Percentiles rank a stretch among this genome's conserved stretches.
These are phyloP conservation scores for Saturnispora hagleri DNA, from an alignment of 805 yeast genomes.

Conservation along the genomic window DNA sequence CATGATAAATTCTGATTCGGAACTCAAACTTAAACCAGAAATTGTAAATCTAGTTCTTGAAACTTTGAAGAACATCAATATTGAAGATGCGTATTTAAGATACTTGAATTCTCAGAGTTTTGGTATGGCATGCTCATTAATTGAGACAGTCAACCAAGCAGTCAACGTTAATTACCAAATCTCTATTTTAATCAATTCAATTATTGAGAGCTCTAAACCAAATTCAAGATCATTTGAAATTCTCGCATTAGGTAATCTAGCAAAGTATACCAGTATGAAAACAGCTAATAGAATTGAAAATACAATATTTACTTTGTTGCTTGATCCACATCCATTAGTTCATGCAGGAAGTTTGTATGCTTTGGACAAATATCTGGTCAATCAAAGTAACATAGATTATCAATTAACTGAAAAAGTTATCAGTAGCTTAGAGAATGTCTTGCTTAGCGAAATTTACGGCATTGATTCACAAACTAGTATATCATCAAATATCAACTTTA, in stretches of 20 bases:
- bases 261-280: conserved; percentile 18
- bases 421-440: conserved; percentile 30
- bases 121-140: conserved; percentile 24
- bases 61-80: conserved; percentile 20
- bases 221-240: conserved; percentile 51
- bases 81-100: conserved; percentile 16
- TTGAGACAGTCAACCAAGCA: conserved; percentile 17
- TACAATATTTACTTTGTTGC: conserved; percentile 48
- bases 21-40: conserved; percentile 17
- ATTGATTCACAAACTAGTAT: conserved; percentile 33
- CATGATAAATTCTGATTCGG: conserved; percentile 13
- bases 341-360: conserved; percentile 66
- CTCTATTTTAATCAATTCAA: conserved; percentile 49
- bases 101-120: conserved; percentile 26
- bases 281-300: conserved; percentile 42
- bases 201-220: conserved; percentile 61
- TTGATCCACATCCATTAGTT: conserved; percentile 81
- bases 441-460: conserved; percentile 42
- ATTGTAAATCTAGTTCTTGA: conserved; percentile 21
- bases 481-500: conserved; percentile 41
- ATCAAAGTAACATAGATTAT: conserved; percentile 19
- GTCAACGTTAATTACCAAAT: conserved; percentile 31
- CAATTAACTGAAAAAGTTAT: conserved; percentile 36
- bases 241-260: conserved; percentile 31
- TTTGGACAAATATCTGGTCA: conserved; percentile 39